phyloP scores from a whole-genome alignment of 208 protist species.

The Trichomonas tenax region DNA sequence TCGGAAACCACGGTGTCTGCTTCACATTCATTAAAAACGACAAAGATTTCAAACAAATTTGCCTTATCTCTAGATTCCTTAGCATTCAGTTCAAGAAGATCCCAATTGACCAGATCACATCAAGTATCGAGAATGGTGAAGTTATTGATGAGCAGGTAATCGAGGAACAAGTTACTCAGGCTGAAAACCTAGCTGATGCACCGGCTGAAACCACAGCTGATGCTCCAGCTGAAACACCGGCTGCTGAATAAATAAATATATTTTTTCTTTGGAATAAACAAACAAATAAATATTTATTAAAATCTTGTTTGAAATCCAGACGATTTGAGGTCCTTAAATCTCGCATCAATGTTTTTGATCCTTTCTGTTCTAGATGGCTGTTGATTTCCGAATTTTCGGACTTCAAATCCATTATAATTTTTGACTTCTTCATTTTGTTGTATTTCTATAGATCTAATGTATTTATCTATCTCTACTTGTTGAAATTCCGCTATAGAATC shows the following conservation, averaged over 20 bases:
- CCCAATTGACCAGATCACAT: neutral
- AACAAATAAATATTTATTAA: too few relatives aligned
- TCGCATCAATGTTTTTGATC: too few relatives aligned
- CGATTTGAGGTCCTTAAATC: too few relatives aligned
- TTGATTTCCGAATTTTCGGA: too few relatives aligned
- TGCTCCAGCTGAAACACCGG: neutral
- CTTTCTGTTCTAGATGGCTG: too few relatives aligned
- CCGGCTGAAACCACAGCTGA: neutral
- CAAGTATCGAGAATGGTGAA: neutral
- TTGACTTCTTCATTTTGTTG: too few relatives aligned
- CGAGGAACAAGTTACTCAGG: neutral
- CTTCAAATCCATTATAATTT: too few relatives aligned
- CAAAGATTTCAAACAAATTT: neutral
- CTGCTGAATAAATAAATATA: neutral
- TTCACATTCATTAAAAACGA: neutral
- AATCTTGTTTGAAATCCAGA: too few relatives aligned
- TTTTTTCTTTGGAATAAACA: too few relatives aligned
- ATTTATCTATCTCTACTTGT: too few relatives aligned
- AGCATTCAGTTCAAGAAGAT: neutral
- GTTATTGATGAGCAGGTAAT: neutral
- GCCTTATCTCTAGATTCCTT: neutral
- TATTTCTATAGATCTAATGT: too few relatives aligned
- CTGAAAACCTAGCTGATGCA: neutral
- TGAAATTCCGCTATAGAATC: too few relatives aligned
- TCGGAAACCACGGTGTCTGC: slow-evolving; percentile 55